Conservation (phyloP, 345 rosid genomes). For the Draba incana region DNA sequence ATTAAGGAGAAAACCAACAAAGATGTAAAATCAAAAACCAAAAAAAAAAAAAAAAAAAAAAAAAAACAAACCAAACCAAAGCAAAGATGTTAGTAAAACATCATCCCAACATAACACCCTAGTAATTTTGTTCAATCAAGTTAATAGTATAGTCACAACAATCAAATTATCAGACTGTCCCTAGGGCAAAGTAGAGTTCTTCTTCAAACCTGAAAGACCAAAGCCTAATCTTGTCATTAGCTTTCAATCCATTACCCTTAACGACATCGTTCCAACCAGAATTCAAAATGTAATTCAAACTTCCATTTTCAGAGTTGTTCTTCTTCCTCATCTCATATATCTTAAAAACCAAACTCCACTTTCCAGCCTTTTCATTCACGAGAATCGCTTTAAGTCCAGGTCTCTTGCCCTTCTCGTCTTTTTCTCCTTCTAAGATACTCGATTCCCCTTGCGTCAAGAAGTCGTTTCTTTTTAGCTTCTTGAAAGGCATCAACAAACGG, state of each 20-base stretch:
- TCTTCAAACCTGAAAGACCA: conserved; percentile 4
- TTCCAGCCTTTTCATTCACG: not conserved
- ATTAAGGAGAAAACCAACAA: not conserved
- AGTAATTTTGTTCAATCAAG: too few species aligned
- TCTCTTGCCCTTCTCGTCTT: not conserved
- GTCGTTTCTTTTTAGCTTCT: not conserved
- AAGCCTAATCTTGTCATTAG: not conserved
- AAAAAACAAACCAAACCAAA: too few species aligned
- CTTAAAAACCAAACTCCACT: not conserved
- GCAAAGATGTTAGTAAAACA: too few species aligned
- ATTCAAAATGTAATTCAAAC: not conserved
- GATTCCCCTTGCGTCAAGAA: not conserved
- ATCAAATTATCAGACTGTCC: not conserved
- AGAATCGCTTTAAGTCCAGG: not conserved
- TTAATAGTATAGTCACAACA: too few species aligned
- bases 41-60: too few species aligned
- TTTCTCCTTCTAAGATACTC: not conserved
- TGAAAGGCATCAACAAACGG: not conserved
- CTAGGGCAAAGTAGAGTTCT: not conserved
- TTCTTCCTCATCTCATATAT: not conserved
- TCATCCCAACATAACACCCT: too few species aligned
- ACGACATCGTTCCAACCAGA: not conserved
- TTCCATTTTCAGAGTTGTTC: not conserved
- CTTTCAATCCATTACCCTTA: not conserved
- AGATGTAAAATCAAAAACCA: not conserved